Evolutionary conservation across 192 early-diverging fungal species (phyloP).

Genomic region (Gonapodya prolifera): DNA sequence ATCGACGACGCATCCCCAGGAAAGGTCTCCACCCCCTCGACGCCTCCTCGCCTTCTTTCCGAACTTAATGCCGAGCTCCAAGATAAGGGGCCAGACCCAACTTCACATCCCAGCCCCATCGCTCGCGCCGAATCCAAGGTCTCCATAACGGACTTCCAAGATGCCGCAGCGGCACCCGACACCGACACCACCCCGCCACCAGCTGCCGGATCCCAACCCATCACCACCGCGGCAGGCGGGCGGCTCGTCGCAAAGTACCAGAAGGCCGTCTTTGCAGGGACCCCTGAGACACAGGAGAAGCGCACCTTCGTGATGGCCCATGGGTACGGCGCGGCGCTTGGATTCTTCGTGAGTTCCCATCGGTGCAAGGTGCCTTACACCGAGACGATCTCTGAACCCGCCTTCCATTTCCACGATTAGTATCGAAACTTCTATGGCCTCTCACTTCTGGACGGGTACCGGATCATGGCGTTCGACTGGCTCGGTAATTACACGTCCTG

Average conservation of each 20-base stretch:
- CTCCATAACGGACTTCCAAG: background rate
- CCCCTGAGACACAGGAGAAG: constrained; percentile 3
- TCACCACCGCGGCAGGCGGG: background rate
- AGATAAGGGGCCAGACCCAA: background rate
- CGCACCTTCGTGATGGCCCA: constrained; percentile 54
- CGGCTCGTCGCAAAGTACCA: background rate
- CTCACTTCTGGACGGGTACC: constrained; percentile 33
- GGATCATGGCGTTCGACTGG: constrained; percentile 73
- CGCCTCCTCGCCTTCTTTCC: background rate
- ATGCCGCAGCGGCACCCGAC: background rate
- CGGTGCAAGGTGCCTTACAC: too few species aligned
- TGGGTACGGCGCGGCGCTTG: constrained; percentile 69
- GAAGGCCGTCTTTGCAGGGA: background rate
- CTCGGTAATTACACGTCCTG: too few species aligned
- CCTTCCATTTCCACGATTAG: constrained; percentile 22
- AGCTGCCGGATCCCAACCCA: background rate
- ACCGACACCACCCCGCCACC: background rate
- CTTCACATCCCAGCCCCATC: background rate
- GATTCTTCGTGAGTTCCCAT: constrained; percentile 47
- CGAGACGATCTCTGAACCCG: constrained; percentile 8
- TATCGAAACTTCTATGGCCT: constrained; percentile 24
- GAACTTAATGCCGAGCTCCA: background rate
- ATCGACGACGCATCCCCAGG: background rate
- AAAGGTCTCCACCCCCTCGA: background rate
- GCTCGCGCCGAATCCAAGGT: background rate